Evolutionary conservation across 2,329 filamentous ascomycete genomes (phyloP).

Genomic region (Helminthosporium solani): DNA sequence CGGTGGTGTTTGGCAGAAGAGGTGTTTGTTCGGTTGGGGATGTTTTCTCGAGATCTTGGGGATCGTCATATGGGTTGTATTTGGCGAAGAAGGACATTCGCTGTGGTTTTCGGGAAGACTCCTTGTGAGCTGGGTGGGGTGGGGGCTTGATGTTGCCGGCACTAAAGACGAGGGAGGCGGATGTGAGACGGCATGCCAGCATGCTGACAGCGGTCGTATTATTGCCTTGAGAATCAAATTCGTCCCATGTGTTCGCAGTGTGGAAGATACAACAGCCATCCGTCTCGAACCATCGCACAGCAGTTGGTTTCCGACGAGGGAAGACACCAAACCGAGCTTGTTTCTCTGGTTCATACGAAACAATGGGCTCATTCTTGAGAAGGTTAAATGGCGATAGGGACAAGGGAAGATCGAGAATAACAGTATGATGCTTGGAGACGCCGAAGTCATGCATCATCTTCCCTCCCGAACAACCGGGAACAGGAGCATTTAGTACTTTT

Average conservation of each 20-base stretch:
- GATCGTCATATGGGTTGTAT: slow-evolving; percentile 40
- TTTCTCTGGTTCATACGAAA: slow-evolving; percentile 60
- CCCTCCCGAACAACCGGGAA: slow-evolving; percentile 62
- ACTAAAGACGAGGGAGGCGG: slow-evolving; percentile 63
- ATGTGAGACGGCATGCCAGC: slow-evolving; percentile 66
- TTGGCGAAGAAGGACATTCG: slow-evolving; percentile 50
- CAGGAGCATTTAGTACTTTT: slow-evolving; percentile 53
- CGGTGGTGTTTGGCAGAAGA: slow-evolving; percentile 2
- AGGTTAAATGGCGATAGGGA: slow-evolving; percentile 65
- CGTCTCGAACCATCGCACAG: slow-evolving; percentile 67
- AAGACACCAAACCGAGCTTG: slow-evolving; percentile 68
- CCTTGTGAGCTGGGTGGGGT: slow-evolving; percentile 23
- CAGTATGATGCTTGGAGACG: slow-evolving; percentile 61
- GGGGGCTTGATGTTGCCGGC: slow-evolving; percentile 64
- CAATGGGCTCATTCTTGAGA: slow-evolving; percentile 55
- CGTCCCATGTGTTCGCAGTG: slow-evolving; percentile 70
- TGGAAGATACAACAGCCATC: slow-evolving; percentile 70
- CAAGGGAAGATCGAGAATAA: slow-evolving; percentile 70
- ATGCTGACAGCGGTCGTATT: slow-evolving; percentile 57
- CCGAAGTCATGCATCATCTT: slow-evolving; percentile 80
- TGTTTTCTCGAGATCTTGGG: slow-evolving; percentile 26
- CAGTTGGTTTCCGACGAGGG: slow-evolving; percentile 58
- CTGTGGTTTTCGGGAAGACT: slow-evolving; percentile 14
- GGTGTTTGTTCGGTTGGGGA: slow-evolving; percentile 6
- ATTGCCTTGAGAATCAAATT: slow-evolving; percentile 34